Base-by-base conservation (phyloP, 106 monocot species). In the Vanilla planifolia region DNA sequence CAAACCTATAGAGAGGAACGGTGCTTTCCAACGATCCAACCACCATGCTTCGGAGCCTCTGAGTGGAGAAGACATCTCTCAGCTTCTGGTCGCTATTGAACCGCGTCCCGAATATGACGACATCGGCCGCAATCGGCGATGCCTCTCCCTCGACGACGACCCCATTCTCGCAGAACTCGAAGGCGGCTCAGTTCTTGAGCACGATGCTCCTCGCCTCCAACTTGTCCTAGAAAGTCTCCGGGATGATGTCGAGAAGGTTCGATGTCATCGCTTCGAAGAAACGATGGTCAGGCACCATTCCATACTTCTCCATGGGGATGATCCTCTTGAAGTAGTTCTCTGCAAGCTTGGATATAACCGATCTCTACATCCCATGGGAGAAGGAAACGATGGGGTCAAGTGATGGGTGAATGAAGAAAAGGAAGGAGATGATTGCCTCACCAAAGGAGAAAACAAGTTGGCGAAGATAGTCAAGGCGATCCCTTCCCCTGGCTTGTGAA, bases 21-120 rank as follows among this genome's bases (percentile, higher is more conserved):
- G 65, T 73, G 10, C 73, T 64, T 22, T 59, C 40, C 45, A 59
- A 41, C 20, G 84, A 63, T 0, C 81, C 75, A 4, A 34, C 59
- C 2, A 73, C 63, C 3, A 76, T 59, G 3, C 63, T 55, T 25
- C 55, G 67, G 57, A 85, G 67, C 0, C 33, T 23, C 0, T 66
- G 55, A 0, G 82, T 76, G 8, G 36, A 44, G 22, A 91, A 85
- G 8, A 85, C 77, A 29, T 60, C 10, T 61, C 56, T 80, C 20
- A 91, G 77, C 68, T 91, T 91, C 45, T 79, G 26, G 40, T 91
- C 85, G n/a, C 85, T 69, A 35, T 64, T 81, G 61, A 48, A 91
- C 14, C 85, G 85, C n/a, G 91, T 91, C 8, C 82, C 85, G n/a
- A 91, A 48, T 48, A 91, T 86, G 17, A 83, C 85, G 2, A 91